Evolutionary conservation across 2,329 filamentous ascomycete species (phyloP), one percentile per base, ranked within the genome.

Genomic region (Aureobasidium lini): DNA sequence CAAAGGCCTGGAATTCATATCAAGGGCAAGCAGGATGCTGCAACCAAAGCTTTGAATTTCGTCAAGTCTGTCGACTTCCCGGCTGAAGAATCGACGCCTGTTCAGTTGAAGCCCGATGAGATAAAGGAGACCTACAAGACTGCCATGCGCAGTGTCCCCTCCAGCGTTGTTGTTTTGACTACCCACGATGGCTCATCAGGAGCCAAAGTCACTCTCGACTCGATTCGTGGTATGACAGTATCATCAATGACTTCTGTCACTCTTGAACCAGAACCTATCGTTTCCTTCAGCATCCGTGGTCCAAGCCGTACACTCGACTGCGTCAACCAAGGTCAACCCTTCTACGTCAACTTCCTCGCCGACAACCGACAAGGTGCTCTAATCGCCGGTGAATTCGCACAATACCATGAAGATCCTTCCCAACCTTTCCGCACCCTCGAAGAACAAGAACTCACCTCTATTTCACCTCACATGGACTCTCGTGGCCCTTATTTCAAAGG

Each of bases 191-290:
- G 11, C 16, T 39, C 31, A n/a, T 16, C 40, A 31, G 6, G 7
- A 44, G 7, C 7, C 6, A 18, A 18, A 16, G 34, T 39, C n/a
- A 23, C 8, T 4, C 28, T n/a, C 8, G 15, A 36, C 3, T 32
- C 48, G 61, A 75, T 74, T 62, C 73, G 76, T 37, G 81, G 78
- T 43, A 81, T 84, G 64, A 84, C 82, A 8, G 79, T 86, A 34
- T 86, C 84, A 3, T 85, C 83, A 1, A 80, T 86, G 69, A 84
- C 73, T 62, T 82, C 82, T 4, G 80, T 86, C 13, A 79, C 81
- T 0, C 71, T 86, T 3, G 67, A 74, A 32, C 83, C 84, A 1
- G 63, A 68, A 1, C 81, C 83, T 0, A 74, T 82, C n/a, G 74
- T 86, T 29, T 83, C 81, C 1, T 86, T 86, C 75, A 86, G 86